Percentiles rank a stretch among this genome's conserved stretches.
phyloP scores from a whole-genome alignment of 306 rosid species.

The Cucumis hystrix region DNA sequence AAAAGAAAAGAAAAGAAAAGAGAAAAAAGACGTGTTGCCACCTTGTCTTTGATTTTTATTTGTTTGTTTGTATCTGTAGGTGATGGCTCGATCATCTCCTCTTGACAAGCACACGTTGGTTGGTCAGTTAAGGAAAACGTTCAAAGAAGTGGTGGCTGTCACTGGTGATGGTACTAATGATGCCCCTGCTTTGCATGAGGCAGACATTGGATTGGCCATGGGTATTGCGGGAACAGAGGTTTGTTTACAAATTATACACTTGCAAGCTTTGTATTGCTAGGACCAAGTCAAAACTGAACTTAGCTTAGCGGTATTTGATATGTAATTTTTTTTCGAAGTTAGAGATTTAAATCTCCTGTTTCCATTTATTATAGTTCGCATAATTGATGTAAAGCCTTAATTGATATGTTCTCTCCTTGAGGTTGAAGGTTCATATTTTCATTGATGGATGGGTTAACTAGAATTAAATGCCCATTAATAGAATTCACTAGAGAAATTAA shows the following conservation, averaged over 20 bases:
- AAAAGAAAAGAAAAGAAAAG: neutral
- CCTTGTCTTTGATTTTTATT: neutral
- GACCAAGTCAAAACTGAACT: neutral
- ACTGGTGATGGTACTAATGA: constrained; percentile 96
- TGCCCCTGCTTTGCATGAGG: constrained; percentile 88
- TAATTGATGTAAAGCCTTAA: too few relatives aligned
- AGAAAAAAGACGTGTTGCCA: neutral
- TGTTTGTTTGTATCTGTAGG: constrained; percentile 28
- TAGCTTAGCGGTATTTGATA: too few relatives aligned
- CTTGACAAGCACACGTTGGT: constrained; percentile 85
- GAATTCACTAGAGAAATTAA: too few relatives aligned
- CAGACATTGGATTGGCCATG: constrained; percentile 92
- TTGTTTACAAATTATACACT: constrained; percentile 11
- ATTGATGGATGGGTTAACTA: too few relatives aligned
- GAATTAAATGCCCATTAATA: too few relatives aligned
- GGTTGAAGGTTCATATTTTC: too few relatives aligned
- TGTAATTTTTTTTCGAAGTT: too few relatives aligned
- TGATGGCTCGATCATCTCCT: constrained; percentile 90
- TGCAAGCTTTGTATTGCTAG: neutral
- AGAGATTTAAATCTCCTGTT: too few relatives aligned
- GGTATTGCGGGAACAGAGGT: constrained; percentile 99
- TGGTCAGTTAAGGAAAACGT: constrained; percentile 39
- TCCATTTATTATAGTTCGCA: too few relatives aligned
- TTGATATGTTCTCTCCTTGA: too few relatives aligned
- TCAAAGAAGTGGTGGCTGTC: constrained; percentile 77